A percentile compares a stretch with the other conserved stretches of the same genome.
Conservation (phyloP, 306 rosid genomes). For the Pyrus communis region DNA sequence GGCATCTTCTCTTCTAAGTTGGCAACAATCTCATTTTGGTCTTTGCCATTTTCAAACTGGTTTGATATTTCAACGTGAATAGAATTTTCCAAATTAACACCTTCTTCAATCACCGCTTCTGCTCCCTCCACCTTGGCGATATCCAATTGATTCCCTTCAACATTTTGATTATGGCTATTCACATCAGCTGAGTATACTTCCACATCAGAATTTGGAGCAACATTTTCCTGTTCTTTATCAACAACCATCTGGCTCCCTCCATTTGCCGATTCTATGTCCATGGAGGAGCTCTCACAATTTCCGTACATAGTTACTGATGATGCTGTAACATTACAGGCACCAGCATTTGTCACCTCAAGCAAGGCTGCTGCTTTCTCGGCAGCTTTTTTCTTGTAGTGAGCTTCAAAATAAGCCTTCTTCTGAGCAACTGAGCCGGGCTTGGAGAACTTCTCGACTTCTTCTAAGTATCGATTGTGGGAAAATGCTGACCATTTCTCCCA, state of each 20-base stretch:
- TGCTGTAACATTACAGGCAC: slow-evolving; percentile 6
- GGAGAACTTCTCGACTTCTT: slow-evolving; percentile 72
- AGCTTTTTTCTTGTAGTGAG: slow-evolving; percentile 81
- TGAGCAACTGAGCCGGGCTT: slow-evolving; percentile 92
- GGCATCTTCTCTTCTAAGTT: slow-evolving; percentile 19
- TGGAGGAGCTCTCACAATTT: slow-evolving; percentile 1
- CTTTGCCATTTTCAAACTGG: slow-evolving; percentile 30
- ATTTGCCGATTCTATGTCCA: not conserved
- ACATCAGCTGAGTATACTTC: slow-evolving; percentile 14
- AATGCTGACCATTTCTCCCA: slow-evolving; percentile 92
- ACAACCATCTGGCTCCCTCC: slow-evolving; percentile 11
- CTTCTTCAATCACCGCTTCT: slow-evolving; percentile 21
- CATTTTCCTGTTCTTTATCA: slow-evolving; percentile 20
- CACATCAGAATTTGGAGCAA: slow-evolving; percentile 12
- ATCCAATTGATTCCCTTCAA: slow-evolving; percentile 25
- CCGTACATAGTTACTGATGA: slow-evolving; percentile 18
- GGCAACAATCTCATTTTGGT: slow-evolving; percentile 8
- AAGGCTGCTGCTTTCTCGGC: slow-evolving; percentile 53
- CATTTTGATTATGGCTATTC: slow-evolving; percentile 12
- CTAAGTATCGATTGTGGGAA: slow-evolving; percentile 71
- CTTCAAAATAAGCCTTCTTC: slow-evolving; percentile 86
- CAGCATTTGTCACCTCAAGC: slow-evolving; percentile 35
- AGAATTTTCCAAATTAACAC: slow-evolving; percentile 12
- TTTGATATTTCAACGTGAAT: slow-evolving; percentile 13
- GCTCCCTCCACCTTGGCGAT: slow-evolving; percentile 21